Conservation (phyloP, 495 filamentous ascomycete genomes). For the Oleoguttula mirabilis region DNA sequence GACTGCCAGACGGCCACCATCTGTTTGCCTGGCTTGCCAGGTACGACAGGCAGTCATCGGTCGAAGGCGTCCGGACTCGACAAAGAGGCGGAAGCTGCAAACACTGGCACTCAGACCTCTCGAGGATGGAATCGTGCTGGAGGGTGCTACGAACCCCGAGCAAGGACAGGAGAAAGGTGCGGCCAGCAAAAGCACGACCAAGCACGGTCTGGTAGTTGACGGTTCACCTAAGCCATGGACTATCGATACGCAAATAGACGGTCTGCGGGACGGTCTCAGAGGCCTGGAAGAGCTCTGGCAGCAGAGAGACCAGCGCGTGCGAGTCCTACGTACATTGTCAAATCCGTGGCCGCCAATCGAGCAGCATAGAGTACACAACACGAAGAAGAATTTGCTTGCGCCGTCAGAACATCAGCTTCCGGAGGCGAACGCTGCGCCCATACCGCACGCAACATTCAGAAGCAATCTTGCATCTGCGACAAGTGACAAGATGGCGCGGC, state of each 20-base stretch:
- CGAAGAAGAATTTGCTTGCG: too few species aligned
- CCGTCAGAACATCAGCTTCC: not conserved
- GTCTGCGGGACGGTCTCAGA: not conserved
- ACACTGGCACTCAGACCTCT: not conserved
- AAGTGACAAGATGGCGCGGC: conserved; percentile 9
- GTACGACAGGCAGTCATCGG: conserved; percentile 7
- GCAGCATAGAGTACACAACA: conserved; percentile 2
- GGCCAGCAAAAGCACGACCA: too few species aligned
- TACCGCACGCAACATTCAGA: conserved; percentile 12
- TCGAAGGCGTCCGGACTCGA: not conserved
- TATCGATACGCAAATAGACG: conserved; percentile 1
- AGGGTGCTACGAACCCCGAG: too few species aligned
- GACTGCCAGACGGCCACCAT: conserved; percentile 12
- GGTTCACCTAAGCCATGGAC: not conserved
- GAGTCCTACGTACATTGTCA: conserved; percentile 5
- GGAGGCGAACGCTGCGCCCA: not conserved
- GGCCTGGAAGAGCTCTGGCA: conserved; percentile 11
- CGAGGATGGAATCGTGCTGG: not conserved
- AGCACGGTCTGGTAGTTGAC: too few species aligned
- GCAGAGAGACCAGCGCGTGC: conserved; percentile 5
- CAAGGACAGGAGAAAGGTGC: too few species aligned
- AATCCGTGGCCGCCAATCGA: conserved; percentile 14
- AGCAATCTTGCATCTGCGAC: not conserved
- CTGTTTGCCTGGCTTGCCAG: conserved; percentile 17
- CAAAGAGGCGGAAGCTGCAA: not conserved